Evolutionary conservation across 805 yeast genomes (phyloP).

Genomic region (Dipodascus geniculatus): DNA sequence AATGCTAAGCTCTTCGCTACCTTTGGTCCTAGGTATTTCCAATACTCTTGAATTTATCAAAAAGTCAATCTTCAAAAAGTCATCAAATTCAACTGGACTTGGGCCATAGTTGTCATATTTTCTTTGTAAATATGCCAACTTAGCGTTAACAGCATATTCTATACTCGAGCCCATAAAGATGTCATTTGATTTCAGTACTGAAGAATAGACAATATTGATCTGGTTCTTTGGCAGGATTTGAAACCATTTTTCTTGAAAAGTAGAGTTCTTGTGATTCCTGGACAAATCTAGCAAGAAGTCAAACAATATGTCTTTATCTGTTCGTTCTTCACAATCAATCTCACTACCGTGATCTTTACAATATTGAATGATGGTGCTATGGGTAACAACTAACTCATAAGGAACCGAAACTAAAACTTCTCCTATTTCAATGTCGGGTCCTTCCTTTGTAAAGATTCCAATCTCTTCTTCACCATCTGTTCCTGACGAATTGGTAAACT

Average conservation of each 20-base stretch:
- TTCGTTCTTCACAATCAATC: neutral
- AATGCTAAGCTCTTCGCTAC: constrained; percentile 12
- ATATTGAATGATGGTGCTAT: neutral
- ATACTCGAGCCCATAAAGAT: neutral
- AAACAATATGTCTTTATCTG: neutral
- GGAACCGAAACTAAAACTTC: neutral
- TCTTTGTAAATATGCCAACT: neutral
- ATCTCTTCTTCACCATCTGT: neutral
- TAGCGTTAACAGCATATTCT: neutral
- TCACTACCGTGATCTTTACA: neutral
- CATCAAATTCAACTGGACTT: constrained; percentile 12
- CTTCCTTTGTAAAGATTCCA: neutral
- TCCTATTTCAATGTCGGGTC: neutral
- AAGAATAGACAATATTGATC: neutral
- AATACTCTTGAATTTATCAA: constrained; percentile 28
- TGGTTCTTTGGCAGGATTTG: neutral
- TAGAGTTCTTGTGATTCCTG: neutral
- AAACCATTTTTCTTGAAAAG: neutral
- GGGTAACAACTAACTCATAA: neutral
- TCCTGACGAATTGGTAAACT: neutral
- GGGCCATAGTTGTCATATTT: neutral
- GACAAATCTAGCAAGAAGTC: neutral
- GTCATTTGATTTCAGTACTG: neutral
- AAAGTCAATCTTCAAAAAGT: constrained; percentile 25
- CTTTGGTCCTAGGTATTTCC: constrained; percentile 17